Percentiles rank a stretch among this genome's conserved stretches.
Conservation (phyloP, 2,329 filamentous ascomycete genomes). For the Ceratocystis eucalypticola region DNA sequence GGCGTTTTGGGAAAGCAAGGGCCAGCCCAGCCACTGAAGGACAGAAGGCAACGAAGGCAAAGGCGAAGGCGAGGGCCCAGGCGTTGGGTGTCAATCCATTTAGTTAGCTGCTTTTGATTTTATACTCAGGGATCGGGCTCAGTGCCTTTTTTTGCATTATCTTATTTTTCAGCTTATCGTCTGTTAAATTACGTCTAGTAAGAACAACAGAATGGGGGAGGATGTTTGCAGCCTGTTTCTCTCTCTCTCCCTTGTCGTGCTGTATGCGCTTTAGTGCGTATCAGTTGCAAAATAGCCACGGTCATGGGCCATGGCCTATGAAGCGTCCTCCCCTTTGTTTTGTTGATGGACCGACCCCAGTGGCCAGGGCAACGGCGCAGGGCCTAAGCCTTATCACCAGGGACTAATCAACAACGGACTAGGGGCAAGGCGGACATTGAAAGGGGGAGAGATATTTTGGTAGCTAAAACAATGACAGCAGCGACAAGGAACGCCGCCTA, state of each 20-base stretch:
- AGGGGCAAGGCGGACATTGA: neutral
- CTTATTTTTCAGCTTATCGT: too few species aligned
- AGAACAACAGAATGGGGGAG: too few species aligned
- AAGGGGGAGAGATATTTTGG: neutral
- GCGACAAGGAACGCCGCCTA: too few species aligned
- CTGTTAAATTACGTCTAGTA: too few species aligned
- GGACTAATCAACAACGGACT: neutral
- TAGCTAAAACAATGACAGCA: too few species aligned
- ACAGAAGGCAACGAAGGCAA: slow-evolving; percentile 22
- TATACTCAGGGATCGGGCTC: too few species aligned
- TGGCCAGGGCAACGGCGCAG: neutral
- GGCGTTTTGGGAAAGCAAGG: slow-evolving; percentile 50
- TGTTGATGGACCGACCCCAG: slow-evolving; percentile 24
- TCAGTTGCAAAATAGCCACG: neutral
- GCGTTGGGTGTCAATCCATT: too few species aligned
- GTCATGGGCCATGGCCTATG: neutral
- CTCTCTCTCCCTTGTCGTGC: too few species aligned
- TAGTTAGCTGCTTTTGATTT: too few species aligned
- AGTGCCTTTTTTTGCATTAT: too few species aligned
- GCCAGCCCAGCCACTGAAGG: neutral
- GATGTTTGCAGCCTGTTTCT: too few species aligned
- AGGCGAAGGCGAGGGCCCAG: slow-evolving; percentile 27
- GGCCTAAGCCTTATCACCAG: neutral
- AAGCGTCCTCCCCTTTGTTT: neutral
- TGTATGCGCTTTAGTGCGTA: neutral